Evolutionary conservation across 139 green algal species (phyloP).

Genomic region (Gonium pectorale): DNA sequence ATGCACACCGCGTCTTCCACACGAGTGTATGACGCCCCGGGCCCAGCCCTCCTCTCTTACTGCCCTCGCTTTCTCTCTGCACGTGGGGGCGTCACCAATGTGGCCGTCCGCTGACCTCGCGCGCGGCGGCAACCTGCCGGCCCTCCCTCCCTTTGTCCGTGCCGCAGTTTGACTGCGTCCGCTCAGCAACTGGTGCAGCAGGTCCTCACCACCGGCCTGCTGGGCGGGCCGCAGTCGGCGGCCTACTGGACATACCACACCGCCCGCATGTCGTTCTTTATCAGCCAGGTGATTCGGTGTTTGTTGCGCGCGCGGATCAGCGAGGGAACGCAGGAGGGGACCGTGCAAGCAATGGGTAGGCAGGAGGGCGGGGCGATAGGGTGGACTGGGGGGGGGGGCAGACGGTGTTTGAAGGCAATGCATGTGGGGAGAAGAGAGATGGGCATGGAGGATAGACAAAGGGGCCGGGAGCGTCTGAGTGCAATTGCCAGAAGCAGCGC

Average conservation of each 20-base stretch:
- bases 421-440: no score
- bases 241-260: slow-evolving; percentile 87
- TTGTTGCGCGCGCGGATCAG: no score
- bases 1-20: no score
- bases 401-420: no score
- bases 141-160: neutral
- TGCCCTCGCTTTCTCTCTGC: neutral
- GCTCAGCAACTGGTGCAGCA: neutral
- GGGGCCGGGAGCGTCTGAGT: no score
- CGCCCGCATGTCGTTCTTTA: slow-evolving; percentile 76
- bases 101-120: no score
- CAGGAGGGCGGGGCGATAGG: neutral
- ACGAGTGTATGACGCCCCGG: no score
- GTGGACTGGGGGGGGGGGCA: neutral
- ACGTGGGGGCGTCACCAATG: no score
- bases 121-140: no score
- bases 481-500: no score
- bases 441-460: no score
- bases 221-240: slow-evolving; percentile 43
- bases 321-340: neutral
- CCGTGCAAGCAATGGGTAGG: neutral
- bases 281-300: slow-evolving; percentile 58
- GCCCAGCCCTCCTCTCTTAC: no score
- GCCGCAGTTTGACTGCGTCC: neutral
- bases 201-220: neutral